Percentiles rank a stretch among this genome's conserved stretches.
Evolutionary conservation across 2,329 filamentous ascomycete genomes (phyloP).

Genomic region (Ophiostoma piceae): DNA sequence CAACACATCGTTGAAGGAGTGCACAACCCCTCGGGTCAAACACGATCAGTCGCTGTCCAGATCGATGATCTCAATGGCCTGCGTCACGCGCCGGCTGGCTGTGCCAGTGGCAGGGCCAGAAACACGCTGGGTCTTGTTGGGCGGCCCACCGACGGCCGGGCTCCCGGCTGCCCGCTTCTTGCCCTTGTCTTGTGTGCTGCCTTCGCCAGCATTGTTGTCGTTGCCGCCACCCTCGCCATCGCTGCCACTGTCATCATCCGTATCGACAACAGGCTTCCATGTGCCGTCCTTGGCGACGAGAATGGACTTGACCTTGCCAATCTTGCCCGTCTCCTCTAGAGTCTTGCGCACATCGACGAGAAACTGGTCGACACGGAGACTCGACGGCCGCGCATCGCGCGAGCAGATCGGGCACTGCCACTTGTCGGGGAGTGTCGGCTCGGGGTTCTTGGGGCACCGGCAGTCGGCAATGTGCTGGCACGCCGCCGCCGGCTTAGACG

Average conservation of each 20-base stretch:
- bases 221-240: constrained; percentile 24
- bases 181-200: not conserved
- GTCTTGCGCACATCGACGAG: constrained; percentile 56
- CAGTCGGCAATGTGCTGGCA: constrained; percentile 38
- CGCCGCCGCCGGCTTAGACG: constrained; percentile 33
- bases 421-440: constrained; percentile 58
- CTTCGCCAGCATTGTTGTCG: constrained; percentile 22
- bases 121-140: not conserved
- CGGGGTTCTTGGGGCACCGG: constrained; percentile 34
- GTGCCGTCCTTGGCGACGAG: constrained; percentile 57
- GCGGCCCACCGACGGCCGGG: not conserved
- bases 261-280: constrained; percentile 51
- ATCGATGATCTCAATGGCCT: constrained; percentile 21
- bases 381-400: constrained; percentile 67
- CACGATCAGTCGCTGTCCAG: constrained; percentile 19
- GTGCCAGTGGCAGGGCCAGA: not conserved
- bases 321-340: constrained; percentile 45
- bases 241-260: constrained; percentile 15
- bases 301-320: constrained; percentile 53
- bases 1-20: too few relatives aligned
- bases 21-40: too few relatives aligned
- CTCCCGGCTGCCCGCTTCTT: not conserved
- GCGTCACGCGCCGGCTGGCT: not conserved
- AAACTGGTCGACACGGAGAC: constrained; percentile 69
- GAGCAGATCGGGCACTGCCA: constrained; percentile 87